Percentiles rank a stretch among this genome's conserved stretches.
Evolutionary conservation across 306 rosid genomes (phyloP).

Genomic region (Crotalaria pallida): DNA sequence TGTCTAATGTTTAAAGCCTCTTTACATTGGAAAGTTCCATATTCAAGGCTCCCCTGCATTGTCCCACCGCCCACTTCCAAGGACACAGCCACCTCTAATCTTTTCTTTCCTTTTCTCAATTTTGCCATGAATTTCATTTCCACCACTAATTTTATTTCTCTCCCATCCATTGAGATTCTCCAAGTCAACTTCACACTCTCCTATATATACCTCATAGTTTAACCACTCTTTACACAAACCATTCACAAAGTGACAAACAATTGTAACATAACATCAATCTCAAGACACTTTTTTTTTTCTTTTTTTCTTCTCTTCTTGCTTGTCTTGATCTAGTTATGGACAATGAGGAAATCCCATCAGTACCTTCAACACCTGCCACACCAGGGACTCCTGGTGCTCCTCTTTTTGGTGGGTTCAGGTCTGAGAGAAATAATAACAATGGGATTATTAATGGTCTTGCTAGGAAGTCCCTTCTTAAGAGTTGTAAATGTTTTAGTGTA

Average conservation of each 20-base stretch:
- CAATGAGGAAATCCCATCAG: conserved; percentile 49
- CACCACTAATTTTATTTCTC: conserved; percentile 25
- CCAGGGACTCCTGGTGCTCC: conserved; percentile 84
- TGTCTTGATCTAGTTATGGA: conserved; percentile 30
- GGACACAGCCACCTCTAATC: background rate
- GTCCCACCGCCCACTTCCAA: conserved; percentile 42
- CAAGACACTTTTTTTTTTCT: background rate
- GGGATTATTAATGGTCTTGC: conserved; percentile 30
- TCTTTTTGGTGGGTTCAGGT: conserved; percentile 58
- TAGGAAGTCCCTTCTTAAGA: conserved; percentile 53
- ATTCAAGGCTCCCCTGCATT: conserved; percentile 13
- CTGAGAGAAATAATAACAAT: conserved; percentile 17
- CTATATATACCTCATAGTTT: conserved; percentile 17
- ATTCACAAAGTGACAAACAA: conserved; percentile 13
- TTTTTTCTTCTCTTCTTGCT: background rate
- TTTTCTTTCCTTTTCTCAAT: conserved; percentile 5
- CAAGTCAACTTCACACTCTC: conserved; percentile 30
- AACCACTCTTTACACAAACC: conserved; percentile 14
- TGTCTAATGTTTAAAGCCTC: conserved; percentile 25
- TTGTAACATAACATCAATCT: conserved; percentile 9
- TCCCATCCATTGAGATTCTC: conserved; percentile 29
- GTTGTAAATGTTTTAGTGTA: conserved; percentile 52
- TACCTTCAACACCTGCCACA: conserved; percentile 65
- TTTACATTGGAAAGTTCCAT: conserved; percentile 11
- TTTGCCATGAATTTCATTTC: conserved; percentile 3